phyloP scores from a whole-genome alignment of 1,284 basidiomycete species.

The Ganoderma sp. region DNA sequence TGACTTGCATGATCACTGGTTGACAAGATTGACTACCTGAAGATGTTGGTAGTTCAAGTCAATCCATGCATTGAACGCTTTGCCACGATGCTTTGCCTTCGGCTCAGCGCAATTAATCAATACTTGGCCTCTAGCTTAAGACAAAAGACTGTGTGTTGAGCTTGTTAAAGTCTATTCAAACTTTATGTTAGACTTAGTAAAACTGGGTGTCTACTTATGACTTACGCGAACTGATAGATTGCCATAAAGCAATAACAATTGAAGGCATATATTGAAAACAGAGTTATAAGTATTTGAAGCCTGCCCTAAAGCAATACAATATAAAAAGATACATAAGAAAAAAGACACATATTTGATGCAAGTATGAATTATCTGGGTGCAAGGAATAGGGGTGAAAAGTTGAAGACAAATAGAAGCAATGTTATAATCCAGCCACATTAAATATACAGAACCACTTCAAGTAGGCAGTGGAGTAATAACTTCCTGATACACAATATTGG shows the following conservation, averaged over 20 bases:
- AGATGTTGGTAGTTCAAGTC: too few species aligned
- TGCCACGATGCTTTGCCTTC: conserved; percentile 1
- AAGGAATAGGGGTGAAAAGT: background rate
- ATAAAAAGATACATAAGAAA: background rate
- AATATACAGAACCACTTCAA: background rate
- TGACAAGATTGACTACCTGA: too few species aligned
- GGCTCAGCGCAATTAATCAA: background rate
- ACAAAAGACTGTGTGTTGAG: too few species aligned
- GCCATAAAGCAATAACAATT: too few species aligned
- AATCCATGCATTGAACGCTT: background rate
- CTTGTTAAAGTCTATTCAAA: background rate
- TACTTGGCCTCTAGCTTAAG: background rate
- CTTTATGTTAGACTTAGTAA: background rate
- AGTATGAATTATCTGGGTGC: too few species aligned
- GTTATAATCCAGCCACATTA: background rate
- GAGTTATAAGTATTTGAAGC: background rate
- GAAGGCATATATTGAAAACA: too few species aligned
- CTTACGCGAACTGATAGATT: too few species aligned
- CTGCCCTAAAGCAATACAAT: background rate
- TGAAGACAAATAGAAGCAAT: background rate
- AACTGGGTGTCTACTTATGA: background rate
- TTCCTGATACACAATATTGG: conserved; percentile 8
- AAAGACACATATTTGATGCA: background rate
- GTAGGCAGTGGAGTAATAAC: background rate
- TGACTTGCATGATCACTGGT: too few species aligned